Conservation (phyloP, 176 grass and related monocot genomes). For the Zea mays region Zm-B73-REFERENCE-NAM-5.0 NC_050099.1:245907501-245908000, state of each 20-base stretch:
- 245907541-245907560: slow-evolving; percentile 37
- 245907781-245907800: neutral
- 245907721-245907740: neutral
- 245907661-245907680: slow-evolving; percentile 35
- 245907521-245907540: slow-evolving; percentile 50
- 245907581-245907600: slow-evolving; percentile 61
- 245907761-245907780: neutral
- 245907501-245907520: slow-evolving; percentile 45
- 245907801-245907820: neutral
- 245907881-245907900: neutral
- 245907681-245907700: slow-evolving; percentile 35
- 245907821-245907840: neutral
- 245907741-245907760: neutral
- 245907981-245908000: neutral
- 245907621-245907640: slow-evolving; percentile 45
- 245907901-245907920: neutral
- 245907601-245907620: slow-evolving; percentile 45
- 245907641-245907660: slow-evolving; percentile 46
- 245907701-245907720: neutral
- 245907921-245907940: neutral
- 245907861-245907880: neutral
- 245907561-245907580: slow-evolving; percentile 54
- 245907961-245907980: neutral
- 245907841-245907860: neutral
- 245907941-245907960: neutral